Conservation (phyloP, 805 yeast genomes). For the Ogataea nakhonphanomensis region DNA sequence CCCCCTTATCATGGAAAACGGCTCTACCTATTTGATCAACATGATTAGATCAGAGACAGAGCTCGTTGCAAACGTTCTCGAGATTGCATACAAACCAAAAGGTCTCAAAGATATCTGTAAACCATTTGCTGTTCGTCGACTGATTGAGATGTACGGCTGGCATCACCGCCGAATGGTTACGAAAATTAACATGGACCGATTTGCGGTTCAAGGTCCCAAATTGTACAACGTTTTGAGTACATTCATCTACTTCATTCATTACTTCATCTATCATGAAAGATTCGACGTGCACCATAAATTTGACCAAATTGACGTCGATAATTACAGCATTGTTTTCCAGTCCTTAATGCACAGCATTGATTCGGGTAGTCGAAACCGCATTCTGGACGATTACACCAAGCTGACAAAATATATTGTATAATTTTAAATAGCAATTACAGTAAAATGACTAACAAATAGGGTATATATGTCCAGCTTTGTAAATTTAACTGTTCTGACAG, state of each 20-base stretch:
- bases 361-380: conserved; percentile 14
- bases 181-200: conserved; percentile 24
- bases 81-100: conserved; percentile 24
- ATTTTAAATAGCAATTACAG: background rate
- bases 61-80: conserved; percentile 23
- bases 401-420: conserved; percentile 6
- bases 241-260: conserved; percentile 29
- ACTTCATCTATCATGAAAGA: conserved; percentile 21
- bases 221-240: conserved; percentile 28
- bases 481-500: conserved; percentile 23
- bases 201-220: conserved; percentile 16
- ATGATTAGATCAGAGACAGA: conserved; percentile 19
- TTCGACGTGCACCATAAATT: conserved; percentile 24
- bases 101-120: conserved; percentile 28
- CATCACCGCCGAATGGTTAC: conserved; percentile 24
- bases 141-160: conserved; percentile 33
- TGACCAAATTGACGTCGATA: conserved; percentile 20
- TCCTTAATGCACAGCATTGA: conserved; percentile 28
- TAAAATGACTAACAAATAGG: background rate
- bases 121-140: conserved; percentile 25
- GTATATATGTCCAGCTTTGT: background rate
- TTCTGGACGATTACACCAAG: conserved; percentile 10
- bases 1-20: conserved; percentile 32
- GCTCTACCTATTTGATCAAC: conserved; percentile 29
- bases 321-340: conserved; percentile 28